Conservation (phyloP, 2,329 filamentous ascomycete genomes). For the Elsinoe fawcettii region DNA sequence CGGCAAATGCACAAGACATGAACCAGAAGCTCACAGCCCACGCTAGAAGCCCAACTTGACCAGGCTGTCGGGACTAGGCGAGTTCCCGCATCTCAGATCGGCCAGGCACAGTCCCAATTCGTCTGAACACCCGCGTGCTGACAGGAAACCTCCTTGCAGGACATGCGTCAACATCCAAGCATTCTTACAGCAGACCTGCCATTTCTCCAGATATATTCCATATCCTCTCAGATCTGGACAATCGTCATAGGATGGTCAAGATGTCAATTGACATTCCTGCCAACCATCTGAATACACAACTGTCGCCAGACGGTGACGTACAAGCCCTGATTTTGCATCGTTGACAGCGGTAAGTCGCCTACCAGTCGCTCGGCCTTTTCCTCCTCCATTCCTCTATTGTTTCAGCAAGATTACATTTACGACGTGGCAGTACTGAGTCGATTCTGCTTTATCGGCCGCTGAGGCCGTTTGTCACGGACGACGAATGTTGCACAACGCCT, state of each 20-base stretch:
- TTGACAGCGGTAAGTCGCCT: neutral
- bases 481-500: conserved; percentile 9
- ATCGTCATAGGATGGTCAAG: neutral
- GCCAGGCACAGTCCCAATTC: neutral
- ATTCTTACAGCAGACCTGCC: neutral
- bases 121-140: neutral
- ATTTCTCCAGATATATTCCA: neutral
- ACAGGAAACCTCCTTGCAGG: conserved; percentile 5
- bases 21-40: conserved; percentile 4
- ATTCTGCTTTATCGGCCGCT: conserved; percentile 11
- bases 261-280: neutral
- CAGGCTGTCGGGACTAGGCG: neutral
- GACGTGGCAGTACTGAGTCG: conserved; percentile 1
- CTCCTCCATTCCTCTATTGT: conserved; percentile 8
- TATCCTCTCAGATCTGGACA: neutral
- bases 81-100: neutral
- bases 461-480: conserved; percentile 1
- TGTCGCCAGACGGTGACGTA: conserved; percentile 2
- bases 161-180: neutral
- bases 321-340: neutral
- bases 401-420: conserved; percentile 6
- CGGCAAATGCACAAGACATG: neutral
- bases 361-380: neutral
- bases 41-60: conserved; percentile 8
- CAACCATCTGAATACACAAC: neutral